These are phyloP conservation scores for Leccinum longicurvipes DNA, from an alignment of 768 basidiomycete genomes.

Conservation along the genomic window DNA sequence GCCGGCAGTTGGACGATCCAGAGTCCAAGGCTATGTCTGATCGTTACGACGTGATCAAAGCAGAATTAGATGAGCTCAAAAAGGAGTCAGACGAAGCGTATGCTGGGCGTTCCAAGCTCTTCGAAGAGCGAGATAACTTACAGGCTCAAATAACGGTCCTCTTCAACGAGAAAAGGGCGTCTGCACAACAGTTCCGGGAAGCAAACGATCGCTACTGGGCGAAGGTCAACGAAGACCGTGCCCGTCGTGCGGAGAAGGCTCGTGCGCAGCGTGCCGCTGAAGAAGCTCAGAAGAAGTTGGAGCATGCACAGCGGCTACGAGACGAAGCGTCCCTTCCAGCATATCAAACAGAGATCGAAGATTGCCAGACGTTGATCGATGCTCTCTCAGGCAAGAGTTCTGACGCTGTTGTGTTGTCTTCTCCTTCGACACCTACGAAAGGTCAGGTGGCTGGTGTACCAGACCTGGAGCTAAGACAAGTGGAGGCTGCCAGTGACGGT, in stretches of 20 bases:
- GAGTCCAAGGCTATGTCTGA: conserved; percentile 78
- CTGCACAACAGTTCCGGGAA: conserved; percentile 67
- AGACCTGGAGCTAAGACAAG: conserved; percentile 80
- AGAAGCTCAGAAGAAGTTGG: conserved; percentile 76
- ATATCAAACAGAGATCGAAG: conserved; percentile 90
- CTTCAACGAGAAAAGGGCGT: conserved; percentile 75
- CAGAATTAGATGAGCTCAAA: conserved; percentile 83
- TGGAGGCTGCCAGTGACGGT: conserved; percentile 66
- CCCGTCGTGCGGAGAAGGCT: conserved; percentile 72
- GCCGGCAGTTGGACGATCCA: conserved; percentile 86
- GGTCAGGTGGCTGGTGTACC: conserved; percentile 61
- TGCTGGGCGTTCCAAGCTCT: conserved; percentile 75
- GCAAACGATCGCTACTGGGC: conserved; percentile 78
- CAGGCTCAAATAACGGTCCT: conserved; percentile 68
- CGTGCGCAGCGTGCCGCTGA: conserved; percentile 74
- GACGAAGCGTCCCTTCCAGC: conserved; percentile 92
- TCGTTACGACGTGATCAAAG: conserved; percentile 76
- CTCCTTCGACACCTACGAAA: conserved; percentile 38
- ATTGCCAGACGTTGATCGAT: conserved; percentile 91
- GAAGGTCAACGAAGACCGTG: conserved; percentile 87
- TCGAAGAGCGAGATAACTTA: conserved; percentile 79
- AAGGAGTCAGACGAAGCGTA: conserved; percentile 84
- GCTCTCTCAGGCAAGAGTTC: conserved; percentile 68
- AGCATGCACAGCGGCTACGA: conserved; percentile 72
- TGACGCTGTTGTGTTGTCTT: conserved; percentile 42